These are phyloP conservation scores for Lipomyces sp. DNA, from an alignment of 805 yeast species.

Conservation along the genomic window DNA sequence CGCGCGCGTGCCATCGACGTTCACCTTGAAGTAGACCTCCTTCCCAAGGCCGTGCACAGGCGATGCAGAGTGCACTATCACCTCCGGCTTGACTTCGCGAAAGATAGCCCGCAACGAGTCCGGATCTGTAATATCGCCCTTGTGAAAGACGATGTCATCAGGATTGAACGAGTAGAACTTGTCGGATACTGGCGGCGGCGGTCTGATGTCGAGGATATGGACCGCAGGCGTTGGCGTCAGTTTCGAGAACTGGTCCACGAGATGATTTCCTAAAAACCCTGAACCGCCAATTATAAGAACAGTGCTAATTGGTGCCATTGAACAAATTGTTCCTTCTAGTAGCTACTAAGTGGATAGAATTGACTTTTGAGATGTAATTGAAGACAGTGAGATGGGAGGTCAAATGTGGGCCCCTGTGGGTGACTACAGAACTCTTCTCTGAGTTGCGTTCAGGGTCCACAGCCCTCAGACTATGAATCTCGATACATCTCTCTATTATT, in stretches of 20 bases:
- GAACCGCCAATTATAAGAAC: constrained; percentile 93
- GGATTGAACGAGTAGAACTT: constrained; percentile 70
- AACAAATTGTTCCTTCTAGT: constrained; percentile 22
- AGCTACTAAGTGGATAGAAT: too few species aligned
- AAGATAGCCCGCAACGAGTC: constrained; percentile 68
- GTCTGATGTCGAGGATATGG: constrained; percentile 83
- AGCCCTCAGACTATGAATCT: too few species aligned
- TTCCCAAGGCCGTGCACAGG: constrained; percentile 90
- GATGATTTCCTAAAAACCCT: constrained; percentile 89
- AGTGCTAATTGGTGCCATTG: constrained; percentile 30
- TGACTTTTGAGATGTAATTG: too few species aligned
- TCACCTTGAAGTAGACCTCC: constrained; percentile 80
- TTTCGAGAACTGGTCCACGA: constrained; percentile 77
- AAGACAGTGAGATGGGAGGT: too few species aligned
- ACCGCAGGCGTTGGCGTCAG: constrained; percentile 65
- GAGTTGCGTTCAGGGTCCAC: too few species aligned
- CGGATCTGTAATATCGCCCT: constrained; percentile 72
- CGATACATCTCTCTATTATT: too few species aligned
- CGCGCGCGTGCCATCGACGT: constrained; percentile 82
- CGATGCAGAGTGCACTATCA: constrained; percentile 92
- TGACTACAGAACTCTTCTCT: too few species aligned
- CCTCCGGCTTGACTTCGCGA: constrained; percentile 55
- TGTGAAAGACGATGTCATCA: constrained; percentile 50
- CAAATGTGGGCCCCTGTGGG: too few species aligned
- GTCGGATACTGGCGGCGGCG: constrained; percentile 67